These are phyloP conservation scores for Sistotremastrum suecicum DNA, from an alignment of 768 basidiomycete genomes.

Conservation along the genomic window DNA sequence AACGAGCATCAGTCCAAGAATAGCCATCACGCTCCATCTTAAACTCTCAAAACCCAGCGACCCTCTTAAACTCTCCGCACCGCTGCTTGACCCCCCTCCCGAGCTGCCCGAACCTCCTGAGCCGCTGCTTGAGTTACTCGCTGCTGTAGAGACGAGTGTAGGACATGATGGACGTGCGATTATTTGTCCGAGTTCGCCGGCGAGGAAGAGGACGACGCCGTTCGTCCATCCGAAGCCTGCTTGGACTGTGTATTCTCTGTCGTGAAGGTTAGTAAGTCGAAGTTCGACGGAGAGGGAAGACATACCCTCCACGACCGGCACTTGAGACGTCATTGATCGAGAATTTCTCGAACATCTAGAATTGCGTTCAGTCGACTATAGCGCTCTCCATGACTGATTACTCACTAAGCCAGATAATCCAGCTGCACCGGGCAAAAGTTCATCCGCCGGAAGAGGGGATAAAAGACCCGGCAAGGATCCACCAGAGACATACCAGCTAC, in stretches of 20 bases:
- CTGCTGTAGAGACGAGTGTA: conserved; percentile 12
- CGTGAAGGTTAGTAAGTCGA: no score
- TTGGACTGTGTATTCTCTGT: conserved; percentile 85
- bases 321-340: conserved; percentile 65
- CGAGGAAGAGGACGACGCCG: conserved; percentile 64
- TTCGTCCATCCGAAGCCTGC: conserved; percentile 88
- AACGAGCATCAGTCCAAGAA: no score
- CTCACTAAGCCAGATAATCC: no score
- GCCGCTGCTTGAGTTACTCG: not conserved
- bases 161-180: conserved; percentile 58
- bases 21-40: no score
- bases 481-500: conserved; percentile 90
- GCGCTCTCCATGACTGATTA: no score
- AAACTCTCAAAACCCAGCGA: no score
- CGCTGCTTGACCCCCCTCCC: no score
- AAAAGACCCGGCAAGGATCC: conserved; percentile 64
- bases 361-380: no score
- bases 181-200: conserved; percentile 46
- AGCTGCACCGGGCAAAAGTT: no score
- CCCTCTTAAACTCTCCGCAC: no score
- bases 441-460: conserved; percentile 43
- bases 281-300: no score
- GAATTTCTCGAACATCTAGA: conserved; percentile 86
- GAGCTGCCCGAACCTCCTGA: no score
- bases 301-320: conserved; percentile 46